A percentile compares a stretch with the other conserved stretches of the same genome.
Evolutionary conservation across 140 eudicot genomes (phyloP).

Genomic region (Oenanthe javanica): DNA sequence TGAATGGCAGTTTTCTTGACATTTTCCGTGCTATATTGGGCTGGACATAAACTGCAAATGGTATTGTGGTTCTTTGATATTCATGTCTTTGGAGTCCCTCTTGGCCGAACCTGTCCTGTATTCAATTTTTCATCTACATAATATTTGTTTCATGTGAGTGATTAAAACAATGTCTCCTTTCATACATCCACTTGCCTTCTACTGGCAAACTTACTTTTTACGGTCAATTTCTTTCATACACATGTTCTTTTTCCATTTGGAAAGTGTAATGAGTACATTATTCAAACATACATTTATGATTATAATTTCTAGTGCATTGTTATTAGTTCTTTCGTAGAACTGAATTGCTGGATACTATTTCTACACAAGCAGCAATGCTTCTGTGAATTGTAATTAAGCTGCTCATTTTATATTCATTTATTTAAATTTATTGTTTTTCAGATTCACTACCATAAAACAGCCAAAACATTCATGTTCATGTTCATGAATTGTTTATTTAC

Average conservation of each 20-base stretch:
- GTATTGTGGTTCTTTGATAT: neutral
- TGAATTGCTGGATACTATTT: neutral
- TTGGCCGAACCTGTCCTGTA: neutral
- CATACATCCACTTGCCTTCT: neutral
- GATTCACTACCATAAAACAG: no score
- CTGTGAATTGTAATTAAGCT: neutral
- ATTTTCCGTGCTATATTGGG: constrained; percentile 4
- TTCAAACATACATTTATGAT: neutral
- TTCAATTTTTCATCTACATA: neutral
- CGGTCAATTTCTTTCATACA: neutral
- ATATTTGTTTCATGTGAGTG: neutral
- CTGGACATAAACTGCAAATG: neutral
- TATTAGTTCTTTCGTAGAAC: neutral
- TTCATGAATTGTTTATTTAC: neutral
- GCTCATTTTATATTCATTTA: neutral
- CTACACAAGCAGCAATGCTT: neutral
- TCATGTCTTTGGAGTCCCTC: neutral
- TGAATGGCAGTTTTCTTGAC: constrained; percentile 7
- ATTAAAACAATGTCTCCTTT: neutral
- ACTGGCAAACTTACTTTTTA: neutral
- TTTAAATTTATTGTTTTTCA: neutral
- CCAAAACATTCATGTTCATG: no score
- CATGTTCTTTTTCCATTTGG: neutral
- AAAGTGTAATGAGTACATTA: neutral
- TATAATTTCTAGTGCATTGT: neutral